Evolutionary conservation across 805 yeast species (phyloP), one percentile per base, ranked within the genome.

Genomic region (Zygotorulaspora danielsina): DNA sequence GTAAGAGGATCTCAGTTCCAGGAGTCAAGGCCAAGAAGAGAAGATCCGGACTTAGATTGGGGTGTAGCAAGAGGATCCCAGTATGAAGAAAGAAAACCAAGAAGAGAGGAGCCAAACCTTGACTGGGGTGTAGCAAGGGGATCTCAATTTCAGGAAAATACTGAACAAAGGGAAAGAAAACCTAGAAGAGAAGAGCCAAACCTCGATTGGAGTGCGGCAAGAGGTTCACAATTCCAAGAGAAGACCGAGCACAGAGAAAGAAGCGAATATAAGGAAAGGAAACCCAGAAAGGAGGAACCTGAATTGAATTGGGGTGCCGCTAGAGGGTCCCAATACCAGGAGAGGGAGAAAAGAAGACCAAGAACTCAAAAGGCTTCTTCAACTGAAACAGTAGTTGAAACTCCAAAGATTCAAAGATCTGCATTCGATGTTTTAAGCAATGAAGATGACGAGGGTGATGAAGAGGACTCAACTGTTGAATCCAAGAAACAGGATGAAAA

Each of bases 41-140:
- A 70, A 51, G 79, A 72, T 53, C 76, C 77, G 33, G 76, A 76
- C 21, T 63, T 78, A 38, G 86, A 82, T 61, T 79, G 86, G 81
- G 66, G 71, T 46, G 54, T 61, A 36, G 70, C 66, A 41, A 69
- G 73, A 67, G 68, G 66, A 30, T 55, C 61, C 19, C 63, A 50
- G 29, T 53, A 44, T 45, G 38, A 41, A 11, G 45, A 41, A 20
- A 33, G 47, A 59, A 55, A 48, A 49, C 51, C 50, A 43, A 56
- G 58, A 41, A 57, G 65, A 38, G 73, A 49, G 46, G 71, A 42
- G 54, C 63, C 57, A 40, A 57, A 49, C 39, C 51, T 54, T 49
- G 64, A 48, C 34, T 56, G 55, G 66, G 57, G 55, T 45, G 55
- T 33, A 24, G 60, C 57, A 41, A 61, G 57, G 70, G 53, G 68